Base-by-base conservation (phyloP, 306 rosid genomes). In the Carpinus fangiana region DNA sequence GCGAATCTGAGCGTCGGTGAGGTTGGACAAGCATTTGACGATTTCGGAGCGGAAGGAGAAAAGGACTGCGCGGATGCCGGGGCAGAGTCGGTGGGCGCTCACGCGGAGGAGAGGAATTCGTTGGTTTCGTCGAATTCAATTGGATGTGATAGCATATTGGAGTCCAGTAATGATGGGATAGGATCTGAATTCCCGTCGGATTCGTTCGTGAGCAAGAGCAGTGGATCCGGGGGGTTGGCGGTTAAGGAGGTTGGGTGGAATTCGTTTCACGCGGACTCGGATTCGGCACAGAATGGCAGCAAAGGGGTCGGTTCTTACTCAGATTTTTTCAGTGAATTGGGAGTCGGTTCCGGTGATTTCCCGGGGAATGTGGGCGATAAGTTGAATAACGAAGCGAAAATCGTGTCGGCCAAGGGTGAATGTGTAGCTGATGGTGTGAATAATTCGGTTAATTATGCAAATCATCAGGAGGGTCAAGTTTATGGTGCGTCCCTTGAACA, bases 181-280 rank as follows among this genome's bases (percentile, higher is more conserved):
- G 89, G 80, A 82, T 80, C 82, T 0, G 85, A 89, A 57, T 21
- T 60, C 8, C 17, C 41, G 4, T 56, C 77, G 0, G 76, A 78
- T 76, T 73, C 72, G 4, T 61, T 53, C 47, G 84, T 18, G n/a
- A 54, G 74, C 54, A 76, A 82, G 66, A 74, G 85, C 50, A 75
- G 79, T 57, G 87, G 57, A 46, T 79, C 76, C 20, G 73, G 52
- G 2, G 79, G 70, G 80, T 73, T 89, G 1, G 97, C 80, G 72
- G 73, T 93, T 31, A 94, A 89, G 87, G 90, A 80, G 84, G 92
- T 92, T 68, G 97, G 87, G 34, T 92, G 98, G 97, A 90, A 89
- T 83, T 73, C 91, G 14, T 94, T 94, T 80, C 14, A 86, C 28
- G 88, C 90, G n/a, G 94, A 89, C 80, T 82, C 93, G 0, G 69